Percentiles rank a stretch among this genome's conserved stretches.
Evolutionary conservation across 2,329 filamentous ascomycete genomes (phyloP).

Genomic region (Seiridium unicorne): DNA sequence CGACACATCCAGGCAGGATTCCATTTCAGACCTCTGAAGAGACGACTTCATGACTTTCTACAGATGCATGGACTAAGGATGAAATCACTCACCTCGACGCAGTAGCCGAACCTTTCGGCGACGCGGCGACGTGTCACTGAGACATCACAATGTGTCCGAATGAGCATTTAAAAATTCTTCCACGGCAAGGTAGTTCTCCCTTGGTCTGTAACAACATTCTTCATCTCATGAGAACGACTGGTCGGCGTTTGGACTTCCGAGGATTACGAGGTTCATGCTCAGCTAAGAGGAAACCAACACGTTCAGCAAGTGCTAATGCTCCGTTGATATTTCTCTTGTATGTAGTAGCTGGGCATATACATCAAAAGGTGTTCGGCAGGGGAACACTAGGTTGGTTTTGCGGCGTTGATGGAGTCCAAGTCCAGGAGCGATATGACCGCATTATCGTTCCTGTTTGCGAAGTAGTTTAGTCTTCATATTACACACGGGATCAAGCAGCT

Average conservation of each 20-base stretch:
- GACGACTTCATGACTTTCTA: neutral
- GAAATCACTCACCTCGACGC: neutral
- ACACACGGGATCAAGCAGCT: neutral
- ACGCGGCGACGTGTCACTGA: too few relatives aligned
- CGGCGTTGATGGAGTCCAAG: constrained; percentile 20
- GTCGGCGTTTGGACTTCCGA: constrained; percentile 10
- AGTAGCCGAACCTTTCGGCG: too few relatives aligned
- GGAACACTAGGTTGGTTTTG: constrained; percentile 26
- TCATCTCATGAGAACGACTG: constrained; percentile 25
- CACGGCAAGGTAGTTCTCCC: neutral
- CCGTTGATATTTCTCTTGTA: constrained; percentile 10
- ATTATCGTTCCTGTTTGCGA: neutral
- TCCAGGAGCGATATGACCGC: neutral
- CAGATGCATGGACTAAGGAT: neutral
- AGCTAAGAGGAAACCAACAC: neutral
- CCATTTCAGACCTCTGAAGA: neutral
- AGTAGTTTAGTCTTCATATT: neutral
- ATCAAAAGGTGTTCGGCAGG: constrained; percentile 43
- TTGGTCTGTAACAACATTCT: constrained; percentile 36
- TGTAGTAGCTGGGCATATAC: constrained; percentile 38
- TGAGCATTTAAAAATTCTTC: neutral
- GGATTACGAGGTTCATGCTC: constrained; percentile 9
- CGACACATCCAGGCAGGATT: constrained; percentile 14
- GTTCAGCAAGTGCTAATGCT: constrained; percentile 1
- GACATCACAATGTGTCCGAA: neutral